Evolutionary conservation across 805 yeast species (phyloP), one percentile per base, ranked within the genome.

Genomic region (Lachancea waltii): DNA sequence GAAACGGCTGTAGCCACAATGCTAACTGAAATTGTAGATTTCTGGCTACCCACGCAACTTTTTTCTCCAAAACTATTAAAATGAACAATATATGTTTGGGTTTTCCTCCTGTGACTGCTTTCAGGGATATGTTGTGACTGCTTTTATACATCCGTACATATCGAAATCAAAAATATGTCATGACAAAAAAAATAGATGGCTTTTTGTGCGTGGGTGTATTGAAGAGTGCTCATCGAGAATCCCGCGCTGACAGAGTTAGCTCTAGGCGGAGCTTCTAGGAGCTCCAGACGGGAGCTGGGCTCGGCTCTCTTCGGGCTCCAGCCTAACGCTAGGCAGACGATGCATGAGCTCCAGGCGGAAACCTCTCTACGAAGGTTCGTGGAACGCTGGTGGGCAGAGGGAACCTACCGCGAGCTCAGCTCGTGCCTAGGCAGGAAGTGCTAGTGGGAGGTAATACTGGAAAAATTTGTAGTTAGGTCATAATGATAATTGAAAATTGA

Each of bases 311-410:
- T 22, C 11, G 7, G 25, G 11, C 15, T 26, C 29, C 29, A n/a
- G 7, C 9, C 29, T 26, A 7, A 26, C 3, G 34, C 34, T 31
- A 31, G 34, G 34, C 34, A 31, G 34, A 29, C 14, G 13, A 26
- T 7, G 17, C 9, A 4, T 5, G 6, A 15, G 16, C 17, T n/a
- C 30, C 15, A 28, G 30, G 10, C n/a, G 30, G 30, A 28, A 6
- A n/a, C 17, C 25, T 11, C 10, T 8, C 25, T 11, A 9, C 25
- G 25, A 11, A 9, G 25, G 10, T 10, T 28, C 5, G 30, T 7
- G 26, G 7, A 23, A 23, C 13, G 26, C 13, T 11, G 26, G 26
- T 4, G 26, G 13, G 26, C 26, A 23, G 26, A n/a, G n/a, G n/a
- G n/a, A n/a, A n/a, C n/a, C n/a, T n/a, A n/a, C n/a, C n/a, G n/a